A percentile compares a stretch with the other conserved stretches of the same genome.
phyloP scores from a whole-genome alignment of 768 basidiomycete species.

The Lactarius evosmus region DNA sequence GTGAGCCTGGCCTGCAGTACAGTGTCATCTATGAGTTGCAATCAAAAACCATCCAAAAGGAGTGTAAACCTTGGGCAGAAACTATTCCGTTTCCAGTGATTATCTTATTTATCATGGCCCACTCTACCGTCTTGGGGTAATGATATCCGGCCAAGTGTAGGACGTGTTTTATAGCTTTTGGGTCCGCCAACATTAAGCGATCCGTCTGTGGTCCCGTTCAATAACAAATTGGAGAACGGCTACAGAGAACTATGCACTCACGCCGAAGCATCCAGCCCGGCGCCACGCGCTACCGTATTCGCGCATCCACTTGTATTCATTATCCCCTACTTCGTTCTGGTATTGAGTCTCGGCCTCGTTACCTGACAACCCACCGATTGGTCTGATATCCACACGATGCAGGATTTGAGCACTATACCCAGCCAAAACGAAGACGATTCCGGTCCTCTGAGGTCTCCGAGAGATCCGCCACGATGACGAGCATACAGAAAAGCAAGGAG shows the following conservation, averaged over 20 bases:
- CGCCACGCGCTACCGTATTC: constrained; percentile 30
- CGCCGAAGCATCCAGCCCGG: constrained; percentile 27
- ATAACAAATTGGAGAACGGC: background rate
- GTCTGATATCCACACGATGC: too few relatives aligned
- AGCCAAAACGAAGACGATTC: too few relatives aligned
- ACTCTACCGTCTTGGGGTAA: constrained; percentile 21
- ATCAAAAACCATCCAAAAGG: background rate
- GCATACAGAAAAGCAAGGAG: too few relatives aligned
- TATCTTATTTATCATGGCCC: constrained; percentile 20
- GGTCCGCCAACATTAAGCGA: background rate
- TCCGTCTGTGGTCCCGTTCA: constrained; percentile 22
- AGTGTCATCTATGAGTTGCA: background rate
- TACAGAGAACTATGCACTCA: constrained; percentile 15
- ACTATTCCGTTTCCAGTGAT: constrained; percentile 28
- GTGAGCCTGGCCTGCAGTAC: constrained; percentile 28
- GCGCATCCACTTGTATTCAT: constrained; percentile 23
- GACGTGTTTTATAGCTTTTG: constrained; percentile 32
- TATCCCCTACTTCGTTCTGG: constrained; percentile 27
- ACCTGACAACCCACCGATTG: too few relatives aligned
- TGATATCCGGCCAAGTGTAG: constrained; percentile 33
- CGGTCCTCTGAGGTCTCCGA: too few relatives aligned
- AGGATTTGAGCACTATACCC: too few relatives aligned
- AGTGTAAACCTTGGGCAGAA: too few relatives aligned
- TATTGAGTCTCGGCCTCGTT: background rate
- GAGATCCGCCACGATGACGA: too few relatives aligned